Percentiles rank a stretch among this genome's conserved stretches.
phyloP scores from a whole-genome alignment of 2,329 filamentous ascomycete species.

The Cercospora zeina region DNA sequence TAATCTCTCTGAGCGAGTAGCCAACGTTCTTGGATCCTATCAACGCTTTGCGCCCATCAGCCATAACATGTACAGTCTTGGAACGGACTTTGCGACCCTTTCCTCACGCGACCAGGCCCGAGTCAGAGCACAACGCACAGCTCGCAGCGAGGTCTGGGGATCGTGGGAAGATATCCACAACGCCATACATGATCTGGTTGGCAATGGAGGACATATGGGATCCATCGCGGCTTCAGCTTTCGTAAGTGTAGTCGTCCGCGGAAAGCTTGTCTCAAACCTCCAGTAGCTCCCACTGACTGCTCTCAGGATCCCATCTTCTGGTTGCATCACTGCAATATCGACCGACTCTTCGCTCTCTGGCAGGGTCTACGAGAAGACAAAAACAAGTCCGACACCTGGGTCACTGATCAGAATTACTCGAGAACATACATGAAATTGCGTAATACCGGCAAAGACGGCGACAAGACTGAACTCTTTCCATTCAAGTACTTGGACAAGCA shows the following conservation, averaged over 20 bases:
- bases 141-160: constrained; percentile 1
- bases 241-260: too few relatives aligned
- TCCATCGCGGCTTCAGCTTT: not conserved
- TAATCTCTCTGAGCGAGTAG: not conserved
- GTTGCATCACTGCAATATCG: not conserved
- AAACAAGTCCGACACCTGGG: not conserved
- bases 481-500: constrained; percentile 6
- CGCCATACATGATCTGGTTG: not conserved
- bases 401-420: constrained; percentile 1
- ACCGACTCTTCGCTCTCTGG: constrained; percentile 7
- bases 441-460: not conserved
- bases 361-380: constrained; percentile 1
- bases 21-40: constrained; percentile 1
- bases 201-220: constrained; percentile 12
- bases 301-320: not conserved
- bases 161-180: not conserved
- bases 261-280: too few relatives aligned
- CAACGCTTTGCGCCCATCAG: not conserved
- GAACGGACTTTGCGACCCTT: too few relatives aligned
- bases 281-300: too few relatives aligned
- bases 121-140: not conserved
- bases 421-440: not conserved
- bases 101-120: not conserved
- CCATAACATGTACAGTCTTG: not conserved
- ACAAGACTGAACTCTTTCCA: not conserved